Evolutionary conservation across 2,329 filamentous ascomycete species (phyloP), one percentile per base, ranked within the genome.

Genomic region (Hirsutella rhossiliensis): DNA sequence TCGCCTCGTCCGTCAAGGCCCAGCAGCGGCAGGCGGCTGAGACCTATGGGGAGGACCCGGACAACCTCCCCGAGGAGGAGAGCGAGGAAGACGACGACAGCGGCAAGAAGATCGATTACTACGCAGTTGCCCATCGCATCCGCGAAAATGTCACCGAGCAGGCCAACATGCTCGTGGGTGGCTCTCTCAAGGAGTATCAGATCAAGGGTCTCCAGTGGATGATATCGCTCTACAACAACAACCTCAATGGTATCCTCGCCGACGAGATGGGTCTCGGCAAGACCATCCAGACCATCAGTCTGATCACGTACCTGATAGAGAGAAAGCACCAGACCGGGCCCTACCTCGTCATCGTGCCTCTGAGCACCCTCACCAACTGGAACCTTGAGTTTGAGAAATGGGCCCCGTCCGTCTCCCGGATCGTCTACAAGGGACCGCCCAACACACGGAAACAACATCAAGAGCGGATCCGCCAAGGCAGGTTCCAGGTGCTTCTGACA

Each of bases 191-290:
- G 65, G 92, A 98, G 62, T 98, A 98, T 65, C 92, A 98, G 67
- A 54, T 98, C 66, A 97, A 96, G 79, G 92, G 92, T 75, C 71
- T 98, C 40, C 90, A 98, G 64, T 98, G 92, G 92, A 98, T 98
- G 92, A 82, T 98, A 48, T 98, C 92, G 13, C 75, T 98, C 13
- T 98, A 97, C 76, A 98, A 98, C 80, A 98, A 98, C 73, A 98
- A 96, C 66, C 78, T 98, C 52, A 98, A 98, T 63, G 92, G 92
- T 76, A 97, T 98, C 52, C 72, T 98, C 56, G 92, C 92, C 47
- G 92, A 98, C 58, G 92, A 98, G 67, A 98, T 98, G 92, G 92
- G 92, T 82, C 86, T 98, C 52, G 92, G 92, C 64, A 98, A 98
- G 71, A 98, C 92, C 0, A 98, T 98, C 55, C 92, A 98, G 66